Base-by-base conservation (phyloP, 352 stramenopile species). In the Phytophthora fragariae region DNA sequence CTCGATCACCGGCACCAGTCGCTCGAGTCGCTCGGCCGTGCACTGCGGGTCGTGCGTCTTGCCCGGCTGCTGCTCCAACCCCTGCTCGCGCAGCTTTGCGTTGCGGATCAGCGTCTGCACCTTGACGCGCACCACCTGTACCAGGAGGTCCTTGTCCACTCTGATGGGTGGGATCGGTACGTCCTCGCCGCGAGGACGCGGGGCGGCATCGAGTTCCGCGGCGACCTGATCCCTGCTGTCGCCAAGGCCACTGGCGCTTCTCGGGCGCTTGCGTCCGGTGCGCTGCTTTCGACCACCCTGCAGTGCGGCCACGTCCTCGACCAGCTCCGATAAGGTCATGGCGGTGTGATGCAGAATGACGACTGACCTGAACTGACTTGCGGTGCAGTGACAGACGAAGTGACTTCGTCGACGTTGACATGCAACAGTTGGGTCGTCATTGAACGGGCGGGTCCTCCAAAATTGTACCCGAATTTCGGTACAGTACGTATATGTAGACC, bases 141-240 rank as follows among this genome's bases (percentile, higher is more conserved):
- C 41, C 44, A 84, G 66, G n/a, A 84, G 65, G 57, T 84, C 77
- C 29, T 80, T 68, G 72, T 84, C 77, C 39, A 84, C 77, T 50
- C 54, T 62, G 55, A 80, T 76, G 31, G 69, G 62, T n/a, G 69
- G 62, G 46, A 76, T 70, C 15, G 46, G 37, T 44, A 17, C 57
- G 54, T 71, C 68, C 46, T 63, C 65, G 3, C n/a, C 53, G n/a
- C 27, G 62, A 47, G 47, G 37, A 67, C 57, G 47, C 11, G 24
- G 19, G 35, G 19, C 49, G 14, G 12, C 12, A 14, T n/a, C 41
- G 41, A 50, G 41, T 19, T 50, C 41, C 15, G 15, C 41, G 10
- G 15, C 41, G 37, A 44, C 37, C 41, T 50, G 41, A 17, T 21
- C 15, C 15, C n/a, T 50, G 41, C 8, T 19, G 41, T 57, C 58